Evolutionary conservation across 805 yeast species (phyloP).

Genomic region (Wickerhamiella hasegawae): DNA sequence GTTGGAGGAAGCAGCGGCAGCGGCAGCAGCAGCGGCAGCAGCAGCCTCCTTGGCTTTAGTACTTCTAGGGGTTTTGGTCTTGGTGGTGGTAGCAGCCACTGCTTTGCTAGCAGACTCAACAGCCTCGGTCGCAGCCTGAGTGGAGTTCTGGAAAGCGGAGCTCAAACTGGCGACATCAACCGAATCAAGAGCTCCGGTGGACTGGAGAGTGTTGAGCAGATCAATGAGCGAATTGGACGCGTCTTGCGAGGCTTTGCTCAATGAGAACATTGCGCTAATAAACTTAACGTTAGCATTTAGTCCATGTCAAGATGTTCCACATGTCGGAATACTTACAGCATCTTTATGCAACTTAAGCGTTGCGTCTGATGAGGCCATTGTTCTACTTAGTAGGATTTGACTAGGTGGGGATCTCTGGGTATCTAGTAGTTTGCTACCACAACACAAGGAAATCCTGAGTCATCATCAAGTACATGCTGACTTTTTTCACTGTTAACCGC

Average conservation of each 20-base stretch:
- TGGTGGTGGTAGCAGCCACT: slow-evolving; percentile 5
- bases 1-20: slow-evolving; percentile 6
- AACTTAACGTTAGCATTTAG: too few species aligned
- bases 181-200: slow-evolving; percentile 30
- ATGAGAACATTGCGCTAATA: slow-evolving; percentile 65
- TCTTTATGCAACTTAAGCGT: too few species aligned
- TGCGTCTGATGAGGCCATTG: too few species aligned
- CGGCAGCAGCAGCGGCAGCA: slow-evolving; percentile 5
- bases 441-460: too few species aligned
- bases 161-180: slow-evolving; percentile 27
- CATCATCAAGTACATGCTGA: too few species aligned
- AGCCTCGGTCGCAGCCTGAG: slow-evolving; percentile 12
- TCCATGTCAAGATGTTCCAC: too few species aligned
- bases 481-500: too few species aligned
- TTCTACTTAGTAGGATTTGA: too few species aligned
- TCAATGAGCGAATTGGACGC: slow-evolving; percentile 69
- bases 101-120: neutral
- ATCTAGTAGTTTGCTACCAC: too few species aligned
- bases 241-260: slow-evolving; percentile 74
- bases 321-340: too few species aligned
- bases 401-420: too few species aligned
- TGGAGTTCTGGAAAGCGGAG: slow-evolving; percentile 21
- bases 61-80: slow-evolving; percentile 14
- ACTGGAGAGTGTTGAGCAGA: slow-evolving; percentile 42
- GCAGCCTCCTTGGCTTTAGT: slow-evolving; percentile 10